phyloP scores from a whole-genome alignment of 768 basidiomycete genomes.

The Hygrophorus russula region DNA sequence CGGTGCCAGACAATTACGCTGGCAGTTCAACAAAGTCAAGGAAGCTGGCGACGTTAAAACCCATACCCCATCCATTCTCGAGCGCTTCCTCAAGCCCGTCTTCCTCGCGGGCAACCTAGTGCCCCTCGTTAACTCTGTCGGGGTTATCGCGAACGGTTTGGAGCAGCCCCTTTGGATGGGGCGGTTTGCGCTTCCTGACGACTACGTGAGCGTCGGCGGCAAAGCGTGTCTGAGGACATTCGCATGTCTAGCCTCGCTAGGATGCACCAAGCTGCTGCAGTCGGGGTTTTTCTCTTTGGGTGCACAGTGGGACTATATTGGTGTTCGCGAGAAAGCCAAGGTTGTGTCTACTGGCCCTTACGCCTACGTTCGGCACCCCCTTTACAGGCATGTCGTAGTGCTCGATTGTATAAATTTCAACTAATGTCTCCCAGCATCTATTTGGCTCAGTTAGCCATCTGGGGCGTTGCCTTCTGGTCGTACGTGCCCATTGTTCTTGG shows the following conservation, averaged over 20 bases:
- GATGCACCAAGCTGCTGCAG: slow-evolving; percentile 9
- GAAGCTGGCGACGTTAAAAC: slow-evolving; percentile 15
- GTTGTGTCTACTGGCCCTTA: slow-evolving; percentile 22
- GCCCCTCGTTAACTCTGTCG: too few relatives aligned
- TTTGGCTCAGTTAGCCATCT: too few relatives aligned
- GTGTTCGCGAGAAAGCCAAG: slow-evolving; percentile 21
- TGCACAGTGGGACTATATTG: slow-evolving; percentile 20
- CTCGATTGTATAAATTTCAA: too few relatives aligned
- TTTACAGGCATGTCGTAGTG: slow-evolving; percentile 17
- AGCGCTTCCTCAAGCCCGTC: slow-evolving; percentile 14
- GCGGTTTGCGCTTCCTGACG: slow-evolving; percentile 15
- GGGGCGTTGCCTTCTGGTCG: slow-evolving; percentile 20
- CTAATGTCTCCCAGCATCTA: too few relatives aligned
- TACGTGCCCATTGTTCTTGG: slow-evolving; percentile 21
- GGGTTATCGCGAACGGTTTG: slow-evolving; percentile 18
- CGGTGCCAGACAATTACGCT: neutral
- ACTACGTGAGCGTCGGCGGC: slow-evolving; percentile 12
- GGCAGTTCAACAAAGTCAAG: slow-evolving; percentile 3
- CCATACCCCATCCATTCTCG: slow-evolving; percentile 14
- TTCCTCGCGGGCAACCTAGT: too few relatives aligned
- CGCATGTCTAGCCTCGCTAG: slow-evolving; percentile 17
- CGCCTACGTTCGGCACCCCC: slow-evolving; percentile 24
- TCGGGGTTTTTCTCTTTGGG: slow-evolving; percentile 13
- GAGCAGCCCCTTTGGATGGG: slow-evolving; percentile 25
- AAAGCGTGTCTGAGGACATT: slow-evolving; percentile 16